phyloP scores from a whole-genome alignment of 2,329 filamentous ascomycete species.

The Thermoascus crustaceus region DNA sequence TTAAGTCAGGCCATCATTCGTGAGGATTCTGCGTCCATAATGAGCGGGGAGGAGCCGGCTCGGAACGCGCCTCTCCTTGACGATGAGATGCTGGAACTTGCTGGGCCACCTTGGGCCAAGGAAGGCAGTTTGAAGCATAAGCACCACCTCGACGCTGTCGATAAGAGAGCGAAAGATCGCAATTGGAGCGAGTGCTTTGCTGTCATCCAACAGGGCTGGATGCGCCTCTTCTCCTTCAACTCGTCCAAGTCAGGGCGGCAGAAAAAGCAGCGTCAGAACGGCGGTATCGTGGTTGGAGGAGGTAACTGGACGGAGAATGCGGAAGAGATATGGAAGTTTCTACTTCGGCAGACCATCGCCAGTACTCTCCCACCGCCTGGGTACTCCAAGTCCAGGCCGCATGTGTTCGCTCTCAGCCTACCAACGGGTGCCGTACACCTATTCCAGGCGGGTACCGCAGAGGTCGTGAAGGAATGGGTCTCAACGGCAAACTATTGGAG shows the following conservation, averaged over 20 bases:
- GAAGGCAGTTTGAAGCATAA: slow-evolving; percentile 95
- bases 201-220: slow-evolving; percentile 87
- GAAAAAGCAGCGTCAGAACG: slow-evolving; percentile 51
- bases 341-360: slow-evolving; percentile 82
- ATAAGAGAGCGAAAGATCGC: slow-evolving; percentile 87
- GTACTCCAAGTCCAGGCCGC: slow-evolving; percentile 79
- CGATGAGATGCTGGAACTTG: slow-evolving; percentile 84
- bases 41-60: slow-evolving; percentile 52
- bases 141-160: slow-evolving; percentile 82
- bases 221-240: slow-evolving; percentile 90
- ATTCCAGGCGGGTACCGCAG: slow-evolving; percentile 94
- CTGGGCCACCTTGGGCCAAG: slow-evolving; percentile 96
- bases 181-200: slow-evolving; percentile 95
- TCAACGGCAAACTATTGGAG: slow-evolving; percentile 97
- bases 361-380: slow-evolving; percentile 83
- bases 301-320: slow-evolving; percentile 99
- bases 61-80: slow-evolving; percentile 64
- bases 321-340: slow-evolving; percentile 77
- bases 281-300: slow-evolving; percentile 71
- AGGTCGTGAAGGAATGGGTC: slow-evolving; percentile 92
- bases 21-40: slow-evolving; percentile 53
- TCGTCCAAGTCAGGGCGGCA: slow-evolving; percentile 63
- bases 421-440: slow-evolving; percentile 91
- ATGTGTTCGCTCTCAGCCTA: slow-evolving; percentile 90
- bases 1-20: slow-evolving; percentile 94